Percentiles rank a stretch among this genome's conserved stretches.
phyloP scores from a whole-genome alignment of 768 basidiomycete species.

The Flagelloscypha sp. region DNA sequence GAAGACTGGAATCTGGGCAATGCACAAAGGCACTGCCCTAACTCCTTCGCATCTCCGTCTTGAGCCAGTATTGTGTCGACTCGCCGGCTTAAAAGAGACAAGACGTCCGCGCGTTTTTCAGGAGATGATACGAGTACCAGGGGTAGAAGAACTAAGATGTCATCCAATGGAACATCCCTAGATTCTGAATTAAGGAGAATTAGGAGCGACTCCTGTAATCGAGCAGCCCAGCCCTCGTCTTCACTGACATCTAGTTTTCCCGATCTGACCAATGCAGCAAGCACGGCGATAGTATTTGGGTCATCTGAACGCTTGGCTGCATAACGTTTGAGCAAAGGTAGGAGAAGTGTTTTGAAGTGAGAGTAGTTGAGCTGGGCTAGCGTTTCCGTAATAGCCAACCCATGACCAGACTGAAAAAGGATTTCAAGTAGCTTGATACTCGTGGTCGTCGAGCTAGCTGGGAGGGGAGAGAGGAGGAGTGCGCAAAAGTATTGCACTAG shows the following conservation, averaged over 20 bases:
- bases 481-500: slow-evolving; percentile 4
- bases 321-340: slow-evolving; percentile 1
- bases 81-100: too few species aligned
- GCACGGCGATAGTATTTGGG: slow-evolving; percentile 14
- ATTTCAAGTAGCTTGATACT: too few species aligned
- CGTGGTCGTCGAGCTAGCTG: slow-evolving; percentile 34
- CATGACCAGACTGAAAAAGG: slow-evolving; percentile 7
- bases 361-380: slow-evolving; percentile 23
- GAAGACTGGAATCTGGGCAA: too few species aligned
- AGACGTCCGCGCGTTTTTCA: too few species aligned
- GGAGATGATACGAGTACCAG: too few species aligned
- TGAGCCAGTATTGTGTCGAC: too few species aligned
- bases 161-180: slow-evolving; percentile 43
- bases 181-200: slow-evolving; percentile 24
- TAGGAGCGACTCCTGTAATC: slow-evolving; percentile 23
- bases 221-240: too few species aligned
- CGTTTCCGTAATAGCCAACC: slow-evolving; percentile 28
- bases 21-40: too few species aligned
- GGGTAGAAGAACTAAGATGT: too few species aligned
- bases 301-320: slow-evolving; percentile 6
- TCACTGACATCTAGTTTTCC: too few species aligned
- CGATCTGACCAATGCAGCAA: too few species aligned
- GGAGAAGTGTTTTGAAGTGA: slow-evolving; percentile 18
- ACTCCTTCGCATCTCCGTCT: too few species aligned
- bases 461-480: slow-evolving; percentile 27